Evolutionary conservation across 257 asterid species (phyloP).

Genomic region (Ehretia macrophylla): DNA sequence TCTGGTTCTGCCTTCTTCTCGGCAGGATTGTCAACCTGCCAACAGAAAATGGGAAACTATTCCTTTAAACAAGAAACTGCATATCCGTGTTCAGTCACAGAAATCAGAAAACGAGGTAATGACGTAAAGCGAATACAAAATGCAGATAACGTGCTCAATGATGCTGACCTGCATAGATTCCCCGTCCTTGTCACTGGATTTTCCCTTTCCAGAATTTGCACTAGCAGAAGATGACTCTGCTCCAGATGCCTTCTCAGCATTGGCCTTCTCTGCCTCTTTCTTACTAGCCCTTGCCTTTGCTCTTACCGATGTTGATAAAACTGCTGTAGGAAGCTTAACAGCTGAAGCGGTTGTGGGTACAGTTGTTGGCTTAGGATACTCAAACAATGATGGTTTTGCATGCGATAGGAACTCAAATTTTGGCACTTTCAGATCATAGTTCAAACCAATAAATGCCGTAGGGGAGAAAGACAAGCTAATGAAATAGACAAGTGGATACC

Average conservation of each 20-base stretch:
- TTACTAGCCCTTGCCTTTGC: slow-evolving; percentile 80
- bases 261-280: slow-evolving; percentile 82
- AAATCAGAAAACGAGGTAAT: too few species aligned
- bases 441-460: slow-evolving; percentile 87
- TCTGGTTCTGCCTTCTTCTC: slow-evolving; percentile 83
- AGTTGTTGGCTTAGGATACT: slow-evolving; percentile 81
- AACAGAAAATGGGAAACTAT: slow-evolving; percentile 11
- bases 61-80: too few species aligned
- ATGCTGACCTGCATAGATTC: slow-evolving; percentile 87
- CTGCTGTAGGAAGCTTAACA: slow-evolving; percentile 85
- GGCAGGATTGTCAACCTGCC: slow-evolving; percentile 54
- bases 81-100: too few species aligned
- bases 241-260: slow-evolving; percentile 49
- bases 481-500: slow-evolving; percentile 97
- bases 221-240: slow-evolving; percentile 37
- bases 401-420: slow-evolving; percentile 85
- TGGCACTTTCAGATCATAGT: slow-evolving; percentile 86
- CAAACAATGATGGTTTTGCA: slow-evolving; percentile 86
- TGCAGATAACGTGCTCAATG: too few species aligned
- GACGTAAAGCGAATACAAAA: too few species aligned
- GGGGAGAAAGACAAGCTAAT: slow-evolving; percentile 92
- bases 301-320: slow-evolving; percentile 83
- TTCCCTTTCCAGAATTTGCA: slow-evolving; percentile 57
- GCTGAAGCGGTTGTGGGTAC: slow-evolving; percentile 68
- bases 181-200: slow-evolving; percentile 62